Conservation (phyloP, 257 asterid genomes). For the Anisodus tanguticus region DNA sequence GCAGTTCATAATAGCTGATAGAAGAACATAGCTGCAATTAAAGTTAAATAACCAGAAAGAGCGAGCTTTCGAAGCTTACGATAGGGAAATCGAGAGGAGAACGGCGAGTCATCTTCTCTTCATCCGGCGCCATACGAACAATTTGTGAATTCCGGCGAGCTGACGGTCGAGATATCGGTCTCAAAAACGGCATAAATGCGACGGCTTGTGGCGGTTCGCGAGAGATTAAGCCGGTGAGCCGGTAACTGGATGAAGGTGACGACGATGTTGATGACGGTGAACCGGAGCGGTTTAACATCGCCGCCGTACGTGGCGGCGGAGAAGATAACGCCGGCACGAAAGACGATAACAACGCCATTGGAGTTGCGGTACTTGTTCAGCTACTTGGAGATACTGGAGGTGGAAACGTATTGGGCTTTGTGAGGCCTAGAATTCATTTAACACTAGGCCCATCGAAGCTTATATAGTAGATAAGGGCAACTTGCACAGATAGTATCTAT, state of each 20-base stretch:
- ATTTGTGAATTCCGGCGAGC: conserved; percentile 54
- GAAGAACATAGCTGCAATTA: background rate
- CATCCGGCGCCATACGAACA: conserved; percentile 93
- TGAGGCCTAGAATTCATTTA: conserved; percentile 9
- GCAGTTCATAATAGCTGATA: background rate
- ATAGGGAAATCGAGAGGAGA: conserved; percentile 89
- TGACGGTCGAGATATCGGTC: conserved; percentile 5
- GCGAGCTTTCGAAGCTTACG: conserved; percentile 43
- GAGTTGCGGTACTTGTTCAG: conserved; percentile 1
- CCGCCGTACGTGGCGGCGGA: conserved; percentile 42
- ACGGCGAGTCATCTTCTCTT: conserved; percentile 93
- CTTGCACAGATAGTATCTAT: too few species aligned
- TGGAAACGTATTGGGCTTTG: background rate
- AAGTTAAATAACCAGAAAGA: conserved; percentile 6
- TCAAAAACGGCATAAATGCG: conserved; percentile 36
- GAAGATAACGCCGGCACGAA: conserved; percentile 44
- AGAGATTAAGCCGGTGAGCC: conserved; percentile 37
- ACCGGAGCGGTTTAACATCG: conserved; percentile 16
- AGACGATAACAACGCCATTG: conserved; percentile 56
- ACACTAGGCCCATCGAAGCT: background rate
- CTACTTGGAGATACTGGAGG: background rate
- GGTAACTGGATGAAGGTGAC: conserved; percentile 41
- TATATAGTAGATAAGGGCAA: too few species aligned
- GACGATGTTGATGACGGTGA: conserved; percentile 33
- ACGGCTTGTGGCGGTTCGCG: conserved; percentile 25